Evolutionary conservation across 1,139 yeast species (phyloP).

Genomic region (Hansenula sp.): DNA sequence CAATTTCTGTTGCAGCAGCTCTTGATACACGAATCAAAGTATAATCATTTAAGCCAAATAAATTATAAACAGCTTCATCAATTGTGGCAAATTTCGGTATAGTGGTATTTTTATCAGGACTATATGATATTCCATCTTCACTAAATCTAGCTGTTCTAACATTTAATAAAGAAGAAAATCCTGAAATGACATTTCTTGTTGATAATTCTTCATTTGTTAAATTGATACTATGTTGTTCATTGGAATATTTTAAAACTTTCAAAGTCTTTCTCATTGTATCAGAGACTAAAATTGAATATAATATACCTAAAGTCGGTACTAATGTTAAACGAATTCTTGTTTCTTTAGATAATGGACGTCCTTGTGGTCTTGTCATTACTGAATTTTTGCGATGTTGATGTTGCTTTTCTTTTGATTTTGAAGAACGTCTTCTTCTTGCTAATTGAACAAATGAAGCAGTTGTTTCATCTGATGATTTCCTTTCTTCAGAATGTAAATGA

Average conservation of each 20-base stretch:
- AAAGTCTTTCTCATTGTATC: conserved; percentile 25
- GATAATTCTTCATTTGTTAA: conserved; percentile 17
- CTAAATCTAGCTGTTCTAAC: conserved; percentile 17
- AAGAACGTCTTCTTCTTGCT: conserved; percentile 19
- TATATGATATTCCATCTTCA: conserved; percentile 11
- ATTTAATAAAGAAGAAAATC: conserved; percentile 18
- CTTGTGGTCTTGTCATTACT: conserved; percentile 34
- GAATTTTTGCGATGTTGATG: conserved; percentile 7
- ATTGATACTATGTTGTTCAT: conserved; percentile 11
- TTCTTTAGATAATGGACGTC: conserved; percentile 50
- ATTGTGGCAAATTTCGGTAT: conserved; percentile 41
- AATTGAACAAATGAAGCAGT: conserved; percentile 12
- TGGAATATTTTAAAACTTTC: conserved; percentile 19
- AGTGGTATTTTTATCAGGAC: conserved; percentile 26
- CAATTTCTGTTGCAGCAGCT: conserved; percentile 47
- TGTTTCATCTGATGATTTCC: not conserved
- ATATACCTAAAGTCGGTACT: conserved; percentile 37
- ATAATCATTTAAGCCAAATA: conserved; percentile 39
- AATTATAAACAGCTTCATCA: conserved; percentile 40
- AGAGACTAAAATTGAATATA: conserved; percentile 43
- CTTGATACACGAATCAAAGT: conserved; percentile 48
- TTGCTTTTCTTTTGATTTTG: conserved; percentile 11
- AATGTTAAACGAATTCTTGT: conserved; percentile 43
- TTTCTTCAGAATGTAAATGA: not conserved
- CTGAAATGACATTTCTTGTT: conserved; percentile 15